phyloP scores from a whole-genome alignment of 257 asterid species.

The Vinca minor region DNA sequence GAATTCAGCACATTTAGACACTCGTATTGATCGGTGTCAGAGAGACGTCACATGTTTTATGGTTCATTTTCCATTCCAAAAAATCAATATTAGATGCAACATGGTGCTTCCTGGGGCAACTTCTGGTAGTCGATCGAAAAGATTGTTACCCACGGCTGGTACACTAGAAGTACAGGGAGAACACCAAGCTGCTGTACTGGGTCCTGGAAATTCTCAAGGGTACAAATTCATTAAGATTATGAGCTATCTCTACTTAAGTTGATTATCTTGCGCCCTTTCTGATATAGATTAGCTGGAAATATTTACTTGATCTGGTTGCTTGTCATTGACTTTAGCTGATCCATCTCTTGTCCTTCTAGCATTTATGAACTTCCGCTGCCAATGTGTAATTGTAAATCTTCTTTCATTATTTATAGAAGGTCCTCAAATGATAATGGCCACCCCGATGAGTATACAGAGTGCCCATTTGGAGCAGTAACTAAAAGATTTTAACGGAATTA shows the following conservation, averaged over 20 bases:
- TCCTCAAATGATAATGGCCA: not conserved
- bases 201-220: slow-evolving; percentile 35
- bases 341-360: not conserved
- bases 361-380: not conserved
- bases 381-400: not conserved
- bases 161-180: slow-evolving; percentile 18
- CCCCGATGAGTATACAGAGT: not conserved
- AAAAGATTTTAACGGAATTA: not conserved
- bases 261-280: not conserved
- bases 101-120: slow-evolving; percentile 18
- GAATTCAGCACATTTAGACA: slow-evolving; percentile 20
- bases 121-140: slow-evolving; percentile 16
- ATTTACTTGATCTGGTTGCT: not conserved
- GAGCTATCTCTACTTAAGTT: slow-evolving; percentile 1
- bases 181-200: slow-evolving; percentile 22
- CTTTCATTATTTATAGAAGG: not conserved
- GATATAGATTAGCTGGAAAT: not conserved
- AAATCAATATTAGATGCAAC: slow-evolving; percentile 30
- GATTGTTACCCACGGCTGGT: slow-evolving; percentile 25
- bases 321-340: not conserved
- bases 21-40: slow-evolving; percentile 20
- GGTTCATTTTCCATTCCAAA: slow-evolving; percentile 21
- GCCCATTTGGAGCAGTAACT: not conserved
- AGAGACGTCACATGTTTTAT: slow-evolving; percentile 21
- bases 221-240: slow-evolving; percentile 15